A percentile compares a stretch with the other conserved stretches of the same genome.
phyloP scores from a whole-genome alignment of 768 basidiomycete species.

The Termitomyces sp. region DNA sequence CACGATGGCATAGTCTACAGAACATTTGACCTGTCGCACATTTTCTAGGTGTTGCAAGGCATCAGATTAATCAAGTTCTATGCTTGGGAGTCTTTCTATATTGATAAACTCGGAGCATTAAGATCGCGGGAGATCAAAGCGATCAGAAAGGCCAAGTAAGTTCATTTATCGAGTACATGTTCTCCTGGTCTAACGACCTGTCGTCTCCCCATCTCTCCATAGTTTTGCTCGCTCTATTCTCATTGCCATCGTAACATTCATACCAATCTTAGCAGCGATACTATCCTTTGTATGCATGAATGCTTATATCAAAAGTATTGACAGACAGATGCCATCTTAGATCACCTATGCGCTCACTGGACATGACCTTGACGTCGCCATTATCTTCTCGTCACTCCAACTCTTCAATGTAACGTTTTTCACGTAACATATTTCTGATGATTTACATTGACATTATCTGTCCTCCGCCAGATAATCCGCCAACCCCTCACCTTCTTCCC shows the following conservation, averaged over 20 bases:
- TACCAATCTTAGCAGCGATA: conserved; percentile 50
- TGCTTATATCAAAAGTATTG: no score
- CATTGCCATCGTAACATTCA: conserved; percentile 42
- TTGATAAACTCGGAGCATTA: conserved; percentile 33
- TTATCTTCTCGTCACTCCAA: conserved; percentile 54
- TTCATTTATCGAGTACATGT: not conserved
- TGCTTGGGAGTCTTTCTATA: conserved; percentile 53
- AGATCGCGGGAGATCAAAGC: conserved; percentile 34
- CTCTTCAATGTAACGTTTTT: conserved; percentile 41
- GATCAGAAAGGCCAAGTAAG: conserved; percentile 34
- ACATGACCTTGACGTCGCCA: conserved; percentile 46
- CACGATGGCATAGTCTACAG: not conserved
- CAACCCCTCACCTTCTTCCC: conserved; percentile 52
- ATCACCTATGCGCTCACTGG: conserved; percentile 59
- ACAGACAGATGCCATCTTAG: conserved; percentile 24
- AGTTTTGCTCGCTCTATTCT: conserved; percentile 33
- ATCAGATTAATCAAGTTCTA: conserved; percentile 64
- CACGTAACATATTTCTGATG: conserved; percentile 14
- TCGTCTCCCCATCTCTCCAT: no score
- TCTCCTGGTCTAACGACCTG: not conserved
- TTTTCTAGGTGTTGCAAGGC: conserved; percentile 50
- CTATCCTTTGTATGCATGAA: conserved; percentile 42
- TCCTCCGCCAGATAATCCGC: conserved; percentile 43
- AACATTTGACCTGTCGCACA: not conserved
- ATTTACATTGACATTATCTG: not conserved